Evolutionary conservation across 768 basidiomycete species (phyloP).

Genomic region (Russula compacta): DNA sequence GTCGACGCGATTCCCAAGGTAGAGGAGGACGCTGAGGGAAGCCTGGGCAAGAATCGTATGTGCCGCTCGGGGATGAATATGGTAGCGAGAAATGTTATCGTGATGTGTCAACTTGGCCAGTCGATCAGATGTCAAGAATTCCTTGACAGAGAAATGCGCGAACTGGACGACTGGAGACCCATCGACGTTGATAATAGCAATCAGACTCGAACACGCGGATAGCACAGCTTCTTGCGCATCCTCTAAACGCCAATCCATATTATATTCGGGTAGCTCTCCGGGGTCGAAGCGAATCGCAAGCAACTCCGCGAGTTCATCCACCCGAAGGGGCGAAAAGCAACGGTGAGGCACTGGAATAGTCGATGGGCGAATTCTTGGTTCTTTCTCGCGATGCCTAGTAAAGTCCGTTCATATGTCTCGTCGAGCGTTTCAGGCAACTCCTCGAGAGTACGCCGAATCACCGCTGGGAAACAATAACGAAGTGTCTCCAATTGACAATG

Average conservation of each 20-base stretch:
- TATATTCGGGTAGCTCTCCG: neutral
- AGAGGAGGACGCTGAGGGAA: constrained; percentile 1
- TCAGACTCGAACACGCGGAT: neutral
- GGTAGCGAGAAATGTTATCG: neutral
- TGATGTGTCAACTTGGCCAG: neutral
- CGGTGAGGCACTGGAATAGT: neutral
- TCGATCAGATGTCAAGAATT: constrained; percentile 5
- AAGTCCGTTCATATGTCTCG: neutral
- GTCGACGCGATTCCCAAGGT: neutral
- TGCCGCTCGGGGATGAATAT: neutral
- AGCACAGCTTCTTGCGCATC: neutral
- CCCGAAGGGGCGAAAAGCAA: neutral
- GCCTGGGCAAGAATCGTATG: neutral
- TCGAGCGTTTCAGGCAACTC: constrained; percentile 1
- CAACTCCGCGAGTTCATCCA: constrained; percentile 2
- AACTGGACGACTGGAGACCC: constrained; percentile 3
- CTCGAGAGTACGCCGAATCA: neutral
- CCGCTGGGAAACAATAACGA: neutral
- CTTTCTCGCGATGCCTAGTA: neutral
- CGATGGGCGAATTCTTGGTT: neutral
- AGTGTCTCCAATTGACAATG: constrained; percentile 1
- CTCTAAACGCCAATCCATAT: neutral
- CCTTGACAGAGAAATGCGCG: constrained; percentile 13
- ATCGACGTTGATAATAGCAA: neutral
- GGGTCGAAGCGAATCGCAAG: neutral